Evolutionary conservation across 495 filamentous ascomycete species (phyloP), one percentile per base, ranked within the genome.

Genomic region (Lophiotrema nucula): DNA sequence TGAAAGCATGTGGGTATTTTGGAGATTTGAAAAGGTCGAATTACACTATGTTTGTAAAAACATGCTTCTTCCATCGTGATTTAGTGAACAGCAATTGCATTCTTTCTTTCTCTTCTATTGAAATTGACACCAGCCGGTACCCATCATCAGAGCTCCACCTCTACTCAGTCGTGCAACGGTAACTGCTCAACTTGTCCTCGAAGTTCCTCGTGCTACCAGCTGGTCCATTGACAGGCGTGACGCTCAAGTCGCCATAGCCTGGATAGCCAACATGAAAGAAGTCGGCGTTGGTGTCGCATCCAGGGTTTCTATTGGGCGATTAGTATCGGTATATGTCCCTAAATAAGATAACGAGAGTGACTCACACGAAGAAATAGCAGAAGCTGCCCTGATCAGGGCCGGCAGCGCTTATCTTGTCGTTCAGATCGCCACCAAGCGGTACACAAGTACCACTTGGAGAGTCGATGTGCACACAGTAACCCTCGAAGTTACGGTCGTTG

Each of bases 141-240:
- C n/a, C n/a, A n/a, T n/a, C n/a, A n/a, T n/a, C n/a, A n/a, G n/a
- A n/a, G n/a, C n/a, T n/a, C n/a, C n/a, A n/a, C n/a, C n/a, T n/a
- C 15, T 35, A 35, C 31, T 35, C 31, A 22, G 8, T 47, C 16
- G 44, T 50, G 21, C 47, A 50, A 5, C 47, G 4, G 21, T 50
- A 50, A 27, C 47, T 50, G 47, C 47, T 50, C 26, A 50, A 18
- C 28, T 50, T 33, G 23, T 50, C 47, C 47, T 50, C 47, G 25
- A 33, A 50, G 47, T 47, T 47, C 47, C 47, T 50, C 35, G 47
- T 37, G n/a, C 44, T 47, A 10, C 44, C 44, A 4, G 44, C 13
- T 4, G 44, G 44, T 22, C 44, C 44, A 26, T 47, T 47, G 44
- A 47, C 44, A 10, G 44, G 44, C 10, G 23, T 26, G 8, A 22